Percentiles rank a stretch among this genome's conserved stretches.
Evolutionary conservation across 2,329 filamentous ascomycete species (phyloP).

Genomic region (Torrubiellomyces zombiae): DNA sequence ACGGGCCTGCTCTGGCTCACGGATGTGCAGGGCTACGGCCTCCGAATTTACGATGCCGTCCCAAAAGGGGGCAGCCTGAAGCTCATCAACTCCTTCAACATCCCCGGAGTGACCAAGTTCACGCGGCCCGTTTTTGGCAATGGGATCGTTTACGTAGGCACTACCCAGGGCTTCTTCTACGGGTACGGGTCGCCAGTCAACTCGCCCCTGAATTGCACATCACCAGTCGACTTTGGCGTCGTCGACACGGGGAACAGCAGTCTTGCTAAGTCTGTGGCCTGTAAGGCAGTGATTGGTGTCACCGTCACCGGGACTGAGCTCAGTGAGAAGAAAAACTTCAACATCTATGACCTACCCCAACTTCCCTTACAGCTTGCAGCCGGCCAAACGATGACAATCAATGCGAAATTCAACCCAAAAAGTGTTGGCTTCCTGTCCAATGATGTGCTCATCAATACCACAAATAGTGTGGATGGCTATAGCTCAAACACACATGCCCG

Average conservation of each 20-base stretch:
- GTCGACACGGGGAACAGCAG: conserved; percentile 21
- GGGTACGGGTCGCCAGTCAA: conserved; percentile 39
- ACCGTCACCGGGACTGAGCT: conserved; percentile 22
- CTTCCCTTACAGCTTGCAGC: conserved; percentile 13
- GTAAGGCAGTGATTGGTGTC: conserved; percentile 27
- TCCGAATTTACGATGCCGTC: conserved; percentile 35
- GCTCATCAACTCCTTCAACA: conserved; percentile 31
- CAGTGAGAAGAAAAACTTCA: conserved; percentile 16
- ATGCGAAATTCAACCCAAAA: conserved; percentile 26
- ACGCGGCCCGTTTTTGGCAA: conserved; percentile 40
- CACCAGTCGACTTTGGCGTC: conserved; percentile 28
- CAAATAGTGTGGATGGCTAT: conserved; percentile 27
- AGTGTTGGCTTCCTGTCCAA: conserved; percentile 30
- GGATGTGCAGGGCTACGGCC: conserved; percentile 34
- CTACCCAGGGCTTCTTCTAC: conserved; percentile 32
- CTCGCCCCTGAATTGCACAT: conserved; percentile 34
- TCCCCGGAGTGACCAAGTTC: conserved; percentile 37
- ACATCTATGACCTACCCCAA: conserved; percentile 17
- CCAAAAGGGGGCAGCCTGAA: conserved; percentile 28
- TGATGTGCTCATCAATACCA: conserved; percentile 29
- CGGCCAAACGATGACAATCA: conserved; percentile 24
- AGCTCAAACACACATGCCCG: conserved; percentile 27
- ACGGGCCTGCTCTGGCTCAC: conserved; percentile 40
- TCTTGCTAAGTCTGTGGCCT: conserved; percentile 20
- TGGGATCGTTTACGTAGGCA: conserved; percentile 36